A percentile compares a stretch with the other conserved stretches of the same genome.
phyloP scores from a whole-genome alignment of 1,284 basidiomycete genomes.

The Sanguinoderma infundibulare region DNA sequence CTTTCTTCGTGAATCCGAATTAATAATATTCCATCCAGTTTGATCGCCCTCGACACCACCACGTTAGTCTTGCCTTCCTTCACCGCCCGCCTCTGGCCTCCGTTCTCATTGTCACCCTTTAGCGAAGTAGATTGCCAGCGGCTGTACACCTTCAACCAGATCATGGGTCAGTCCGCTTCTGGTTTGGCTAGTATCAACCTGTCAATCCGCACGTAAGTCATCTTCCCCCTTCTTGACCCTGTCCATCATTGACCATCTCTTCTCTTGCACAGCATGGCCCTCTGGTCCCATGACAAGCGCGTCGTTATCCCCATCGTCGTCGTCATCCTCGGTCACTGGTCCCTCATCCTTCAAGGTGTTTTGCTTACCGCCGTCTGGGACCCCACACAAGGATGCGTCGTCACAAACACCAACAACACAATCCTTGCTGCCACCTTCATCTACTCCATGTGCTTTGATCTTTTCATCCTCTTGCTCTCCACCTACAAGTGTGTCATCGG shows the following conservation, averaged over 20 bases:
- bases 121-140: conserved; percentile 68
- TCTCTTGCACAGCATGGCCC: conserved; percentile 57
- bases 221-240: background rate
- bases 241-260: background rate
- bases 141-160: conserved; percentile 74
- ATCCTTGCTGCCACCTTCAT: conserved; percentile 70
- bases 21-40: conserved; percentile 40
- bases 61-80: conserved; percentile 36
- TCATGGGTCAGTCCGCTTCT: conserved; percentile 71
- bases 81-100: too few species aligned
- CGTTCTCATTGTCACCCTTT: background rate
- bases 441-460: conserved; percentile 76
- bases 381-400: conserved; percentile 48
- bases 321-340: conserved; percentile 78
- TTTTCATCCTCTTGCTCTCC: conserved; percentile 62
- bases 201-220: conserved; percentile 72
- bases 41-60: conserved; percentile 61
- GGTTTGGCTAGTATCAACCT: conserved; percentile 80
- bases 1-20: background rate
- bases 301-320: conserved; percentile 57
- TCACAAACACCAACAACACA: conserved; percentile 57
- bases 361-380: conserved; percentile 63
- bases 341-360: conserved; percentile 73
- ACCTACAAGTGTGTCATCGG: conserved; percentile 44
- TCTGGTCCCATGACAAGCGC: conserved; percentile 66